Base-by-base conservation (phyloP, 495 filamentous ascomycete species). In the Hyphodiscus hymeniophilus region DNA sequence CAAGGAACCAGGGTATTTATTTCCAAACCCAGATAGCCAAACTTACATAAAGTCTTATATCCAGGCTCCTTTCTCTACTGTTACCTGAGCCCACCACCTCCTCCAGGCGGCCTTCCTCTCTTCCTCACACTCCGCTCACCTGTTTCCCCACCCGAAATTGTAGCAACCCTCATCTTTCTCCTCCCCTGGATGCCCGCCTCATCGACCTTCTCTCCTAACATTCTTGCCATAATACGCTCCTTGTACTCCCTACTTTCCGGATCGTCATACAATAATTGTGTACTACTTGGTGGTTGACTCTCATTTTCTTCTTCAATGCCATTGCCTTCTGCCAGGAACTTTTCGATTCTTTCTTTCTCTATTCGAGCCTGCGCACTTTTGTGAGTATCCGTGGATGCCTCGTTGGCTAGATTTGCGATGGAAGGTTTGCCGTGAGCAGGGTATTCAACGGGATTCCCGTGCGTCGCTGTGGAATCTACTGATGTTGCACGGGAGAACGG, bases 241-340 rank as follows among this genome's bases (percentile, higher is more conserved):
- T 61, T 55, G 8, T 63, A 59, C 28, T 58, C 52, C 8, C 47
- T 50, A 5, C 66, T 66, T n/a, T 74, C 68, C 0, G 63, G 57
- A 45, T 74, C 70, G 11, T 69, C 61, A 36, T 75, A 78, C 17
- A 64, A 61, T 0, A 78, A 43, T 32, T 55, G 55, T 43, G 76
- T 74, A 3, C 68, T 5, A 15, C 12, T 68, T 3, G 57, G 54
- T 0, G 65, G 58, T 30, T 46, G 50, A 22, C 46, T 47, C 7
- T 56, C 50, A 15, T 49, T 35, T 4, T 61, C 62, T 12, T 52
- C 24, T 0, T 11, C 11, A 20, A 42, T 41, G 22, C 40, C 39
- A 3, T 46, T 18, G 5, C 7, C 41, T 17, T 42, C 48, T 18
- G 48, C 42, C 11, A 55, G n/a, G 10, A 59, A 42, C 23, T 42